Evolutionary conservation across 805 yeast species (phyloP).

Genomic region (Myxozyma kluyveri): DNA sequence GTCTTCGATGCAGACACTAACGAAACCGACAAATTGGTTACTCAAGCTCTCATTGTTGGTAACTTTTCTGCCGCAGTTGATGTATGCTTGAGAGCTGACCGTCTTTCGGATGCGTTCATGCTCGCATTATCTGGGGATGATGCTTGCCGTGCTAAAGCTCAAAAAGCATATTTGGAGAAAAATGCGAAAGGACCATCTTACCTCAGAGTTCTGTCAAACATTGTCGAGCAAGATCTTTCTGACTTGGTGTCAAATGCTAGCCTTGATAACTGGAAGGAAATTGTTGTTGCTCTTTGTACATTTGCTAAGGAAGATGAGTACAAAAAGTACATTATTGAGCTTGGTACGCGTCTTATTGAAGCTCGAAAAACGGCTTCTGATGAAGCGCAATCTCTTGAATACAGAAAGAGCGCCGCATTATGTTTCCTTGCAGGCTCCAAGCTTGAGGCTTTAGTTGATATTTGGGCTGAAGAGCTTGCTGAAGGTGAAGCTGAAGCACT

Average conservation of each 20-base stretch:
- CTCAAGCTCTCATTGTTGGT: constrained; percentile 56
- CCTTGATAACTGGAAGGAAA: constrained; percentile 76
- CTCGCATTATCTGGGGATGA: constrained; percentile 65
- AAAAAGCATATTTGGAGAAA: constrained; percentile 65
- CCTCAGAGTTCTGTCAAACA: constrained; percentile 70
- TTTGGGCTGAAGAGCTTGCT: constrained; percentile 80
- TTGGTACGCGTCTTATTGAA: constrained; percentile 73
- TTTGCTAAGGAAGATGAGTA: constrained; percentile 49
- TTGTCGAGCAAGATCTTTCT: constrained; percentile 50
- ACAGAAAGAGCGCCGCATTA: constrained; percentile 70
- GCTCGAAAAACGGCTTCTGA: constrained; percentile 31
- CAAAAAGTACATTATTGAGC: constrained; percentile 53
- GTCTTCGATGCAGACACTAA: constrained; percentile 42
- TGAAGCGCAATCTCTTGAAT: constrained; percentile 33
- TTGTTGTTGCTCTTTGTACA: constrained; percentile 66
- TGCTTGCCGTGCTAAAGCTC: constrained; percentile 61
- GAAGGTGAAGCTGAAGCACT: constrained; percentile 42
- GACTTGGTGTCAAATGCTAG: constrained; percentile 80
- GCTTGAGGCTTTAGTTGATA: constrained; percentile 68
- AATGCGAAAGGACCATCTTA: constrained; percentile 53
- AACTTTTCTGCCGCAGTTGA: constrained; percentile 66
- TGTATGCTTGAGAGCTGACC: constrained; percentile 58
- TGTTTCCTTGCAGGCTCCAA: constrained; percentile 80
- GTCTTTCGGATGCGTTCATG: constrained; percentile 74
- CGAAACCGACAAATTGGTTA: constrained; percentile 47